A percentile compares a stretch with the other conserved stretches of the same genome.
phyloP scores from a whole-genome alignment of 805 yeast species.

The Ogataea trehaloabstinens region DNA sequence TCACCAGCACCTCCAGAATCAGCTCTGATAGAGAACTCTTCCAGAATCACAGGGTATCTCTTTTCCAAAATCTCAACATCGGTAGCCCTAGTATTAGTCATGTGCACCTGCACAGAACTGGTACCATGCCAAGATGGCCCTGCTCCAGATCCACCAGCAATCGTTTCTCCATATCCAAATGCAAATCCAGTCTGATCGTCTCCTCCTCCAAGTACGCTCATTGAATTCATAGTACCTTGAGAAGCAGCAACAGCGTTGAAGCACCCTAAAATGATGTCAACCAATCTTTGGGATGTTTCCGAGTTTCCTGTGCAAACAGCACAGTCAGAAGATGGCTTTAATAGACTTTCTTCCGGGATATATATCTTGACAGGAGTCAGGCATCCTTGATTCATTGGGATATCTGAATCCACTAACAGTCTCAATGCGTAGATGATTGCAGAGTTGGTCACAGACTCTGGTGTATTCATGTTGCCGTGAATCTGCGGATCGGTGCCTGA shows the following conservation, averaged over 20 bases:
- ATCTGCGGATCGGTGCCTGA: constrained; percentile 50
- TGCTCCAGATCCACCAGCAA: constrained; percentile 57
- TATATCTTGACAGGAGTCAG: constrained; percentile 41
- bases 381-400: constrained; percentile 58
- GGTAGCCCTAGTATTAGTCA: constrained; percentile 53
- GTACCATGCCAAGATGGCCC: constrained; percentile 45
- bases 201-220: constrained; percentile 38
- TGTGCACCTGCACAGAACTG: constrained; percentile 48
- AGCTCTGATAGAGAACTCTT: constrained; percentile 41
- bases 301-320: constrained; percentile 55
- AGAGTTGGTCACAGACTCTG: constrained; percentile 50
- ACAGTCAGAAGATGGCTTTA: constrained; percentile 42
- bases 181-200: constrained; percentile 46
- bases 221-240: constrained; percentile 57
- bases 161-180: constrained; percentile 52
- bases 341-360: constrained; percentile 30
- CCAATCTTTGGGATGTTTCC: constrained; percentile 55
- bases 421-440: constrained; percentile 54
- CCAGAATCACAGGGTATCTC: constrained; percentile 48
- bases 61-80: constrained; percentile 54
- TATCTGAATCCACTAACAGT: constrained; percentile 47
- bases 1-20: too few relatives aligned
- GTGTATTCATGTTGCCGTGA: constrained; percentile 53
- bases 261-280: constrained; percentile 52
- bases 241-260: constrained; percentile 57